Evolutionary conservation across 805 yeast genomes (phyloP), one percentile per base, ranked within the genome.

Genomic region (Candida palmyrensis): DNA sequence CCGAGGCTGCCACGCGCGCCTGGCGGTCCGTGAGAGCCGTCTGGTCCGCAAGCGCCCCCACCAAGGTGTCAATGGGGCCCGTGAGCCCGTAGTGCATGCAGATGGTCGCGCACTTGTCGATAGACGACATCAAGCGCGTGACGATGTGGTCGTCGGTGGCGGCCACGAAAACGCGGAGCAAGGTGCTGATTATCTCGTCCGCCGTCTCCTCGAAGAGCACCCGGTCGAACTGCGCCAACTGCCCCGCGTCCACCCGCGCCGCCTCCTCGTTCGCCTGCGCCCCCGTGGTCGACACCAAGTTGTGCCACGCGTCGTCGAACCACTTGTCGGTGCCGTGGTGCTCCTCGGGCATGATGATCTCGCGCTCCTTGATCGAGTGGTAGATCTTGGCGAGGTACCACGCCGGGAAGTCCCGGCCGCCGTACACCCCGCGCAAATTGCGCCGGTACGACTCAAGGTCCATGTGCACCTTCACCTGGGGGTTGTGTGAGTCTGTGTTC

Each of bases 301-400:
- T 78, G 44, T 80, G 79, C 95, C 95, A 84, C 19, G 64, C 68
- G 49, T 84, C 90, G 51, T 89, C 97, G 57, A 89, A 90, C 79
- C 95, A 82, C 51, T 83, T 87, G 14, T 87, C 84, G 8, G 88
- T 85, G 11, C 90, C 92, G 52, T 87, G 94, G 47, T 90, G 97
- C 49, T 92, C 98, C 49, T 92, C 97, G 0, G 98, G 97, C 89
- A 94, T 85, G 30, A 92, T 86, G 42, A 92, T 92, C 57, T 92
- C 99, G 33, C 82, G 75, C 36, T 81, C 85, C 40, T 77, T 72
- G 35, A 92, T 89, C 1, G 95, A 82, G 17, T 73, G 62, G 56
- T 84, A 92, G 17, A 90, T 87, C 42, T 75, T 82, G 39, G 80
- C 78, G 40, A 90, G 65, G 50, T 87, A 90, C 84, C 95, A 88